A percentile compares a stretch with the other conserved stretches of the same genome.
Conservation (phyloP, 257 asterid genomes). For the Rehmannia glutinosa region DNA sequence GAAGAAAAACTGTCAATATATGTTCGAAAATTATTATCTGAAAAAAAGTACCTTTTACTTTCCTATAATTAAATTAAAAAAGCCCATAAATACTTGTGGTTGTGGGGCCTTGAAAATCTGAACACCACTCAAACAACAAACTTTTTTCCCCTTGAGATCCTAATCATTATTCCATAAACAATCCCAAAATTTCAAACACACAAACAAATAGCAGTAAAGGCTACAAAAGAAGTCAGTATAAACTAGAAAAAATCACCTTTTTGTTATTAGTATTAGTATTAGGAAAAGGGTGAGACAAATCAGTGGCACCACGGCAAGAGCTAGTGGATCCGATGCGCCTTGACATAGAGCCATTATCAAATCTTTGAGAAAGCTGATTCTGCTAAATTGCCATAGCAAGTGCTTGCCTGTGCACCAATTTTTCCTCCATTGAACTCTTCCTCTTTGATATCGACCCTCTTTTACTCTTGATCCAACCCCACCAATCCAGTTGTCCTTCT, state of each 20-base stretch:
- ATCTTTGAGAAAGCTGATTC: slow-evolving; percentile 82
- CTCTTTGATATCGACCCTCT: slow-evolving; percentile 67
- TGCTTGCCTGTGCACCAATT: slow-evolving; percentile 83
- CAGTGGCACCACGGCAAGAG: slow-evolving; percentile 63
- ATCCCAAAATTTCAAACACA: neutral
- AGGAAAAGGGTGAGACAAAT: slow-evolving; percentile 41
- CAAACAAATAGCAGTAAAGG: neutral
- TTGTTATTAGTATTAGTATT: slow-evolving; percentile 27
- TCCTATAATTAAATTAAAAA: too few species aligned
- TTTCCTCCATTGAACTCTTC: slow-evolving; percentile 64
- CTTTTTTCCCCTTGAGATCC: slow-evolving; percentile 17
- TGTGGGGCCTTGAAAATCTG: neutral
- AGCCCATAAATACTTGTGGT: neutral
- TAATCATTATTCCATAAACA: slow-evolving; percentile 17
- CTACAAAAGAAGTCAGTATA: neutral
- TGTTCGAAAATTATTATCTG: too few species aligned
- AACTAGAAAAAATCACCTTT: slow-evolving; percentile 31
- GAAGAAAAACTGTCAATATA: neutral
- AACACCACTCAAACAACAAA: slow-evolving; percentile 5
- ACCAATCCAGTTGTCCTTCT: slow-evolving; percentile 47
- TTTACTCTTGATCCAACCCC: slow-evolving; percentile 70
- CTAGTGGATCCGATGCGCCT: slow-evolving; percentile 91
- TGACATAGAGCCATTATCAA: slow-evolving; percentile 78
- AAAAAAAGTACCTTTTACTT: too few species aligned
- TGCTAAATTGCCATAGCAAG: slow-evolving; percentile 95